Percentiles rank a stretch among this genome's conserved stretches.
Evolutionary conservation across 768 basidiomycete species (phyloP).

Genomic region (Pleurotus tuoliensis): DNA sequence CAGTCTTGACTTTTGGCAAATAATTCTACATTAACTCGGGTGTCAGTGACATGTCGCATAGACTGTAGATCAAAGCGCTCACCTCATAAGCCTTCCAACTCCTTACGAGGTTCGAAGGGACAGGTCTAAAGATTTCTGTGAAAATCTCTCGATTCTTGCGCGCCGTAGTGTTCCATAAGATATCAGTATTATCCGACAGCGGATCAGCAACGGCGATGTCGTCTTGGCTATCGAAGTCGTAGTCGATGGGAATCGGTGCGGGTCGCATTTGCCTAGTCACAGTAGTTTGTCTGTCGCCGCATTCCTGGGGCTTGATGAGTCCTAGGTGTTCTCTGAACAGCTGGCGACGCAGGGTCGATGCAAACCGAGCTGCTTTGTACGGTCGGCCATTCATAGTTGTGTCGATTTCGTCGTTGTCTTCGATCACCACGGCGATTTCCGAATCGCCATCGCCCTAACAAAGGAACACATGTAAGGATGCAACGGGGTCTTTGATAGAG

Average conservation of each 20-base stretch:
- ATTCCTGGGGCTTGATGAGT: constrained; percentile 71
- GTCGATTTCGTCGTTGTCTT: constrained; percentile 77
- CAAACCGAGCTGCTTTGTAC: constrained; percentile 75
- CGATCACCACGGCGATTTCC: constrained; percentile 90
- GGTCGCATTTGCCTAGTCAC: constrained; percentile 72
- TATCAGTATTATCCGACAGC: constrained; percentile 52
- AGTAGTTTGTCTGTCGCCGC: constrained; percentile 26
- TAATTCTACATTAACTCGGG: constrained; percentile 46
- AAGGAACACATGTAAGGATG: constrained; percentile 3
- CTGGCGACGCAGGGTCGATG: constrained; percentile 76
- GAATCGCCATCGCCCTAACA: constrained; percentile 86
- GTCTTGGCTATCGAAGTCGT: constrained; percentile 55
- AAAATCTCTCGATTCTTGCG: constrained; percentile 80
- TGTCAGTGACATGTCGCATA: not conserved
- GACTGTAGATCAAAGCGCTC: constrained; percentile 16
- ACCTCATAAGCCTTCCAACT: constrained; percentile 80
- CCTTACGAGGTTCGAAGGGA: constrained; percentile 79
- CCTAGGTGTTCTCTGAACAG: constrained; percentile 89
- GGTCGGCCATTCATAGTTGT: constrained; percentile 75
- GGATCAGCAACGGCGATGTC: constrained; percentile 79
- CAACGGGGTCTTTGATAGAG: not conserved
- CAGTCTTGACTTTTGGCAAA: constrained; percentile 71
- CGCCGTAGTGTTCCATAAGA: constrained; percentile 69
- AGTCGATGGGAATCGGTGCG: constrained; percentile 65
- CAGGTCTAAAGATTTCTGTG: constrained; percentile 81